phyloP scores from a whole-genome alignment of 352 stramenopile species.

The Phytopythium cucurbitacearum region DNA sequence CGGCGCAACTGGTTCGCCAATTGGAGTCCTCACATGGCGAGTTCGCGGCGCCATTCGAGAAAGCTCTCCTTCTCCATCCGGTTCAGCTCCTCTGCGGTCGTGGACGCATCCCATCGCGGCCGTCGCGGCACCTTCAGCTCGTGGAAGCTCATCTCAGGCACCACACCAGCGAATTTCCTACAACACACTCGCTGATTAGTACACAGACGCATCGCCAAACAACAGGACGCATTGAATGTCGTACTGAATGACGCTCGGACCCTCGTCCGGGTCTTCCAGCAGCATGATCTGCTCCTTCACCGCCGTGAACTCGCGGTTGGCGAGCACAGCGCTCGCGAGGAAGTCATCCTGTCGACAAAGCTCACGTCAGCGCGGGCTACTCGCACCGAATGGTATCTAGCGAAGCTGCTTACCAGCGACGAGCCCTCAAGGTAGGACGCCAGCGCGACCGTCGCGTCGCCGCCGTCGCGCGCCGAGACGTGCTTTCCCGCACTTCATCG shows the following conservation, averaged over 20 bases:
- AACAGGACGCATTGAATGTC: conserved; percentile 7
- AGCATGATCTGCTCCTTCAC: conserved; percentile 88
- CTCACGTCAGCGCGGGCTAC: neutral
- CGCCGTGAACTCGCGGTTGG: conserved; percentile 90
- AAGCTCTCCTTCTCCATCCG: conserved; percentile 96
- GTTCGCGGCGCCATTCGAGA: conserved; percentile 94
- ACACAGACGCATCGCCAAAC: neutral
- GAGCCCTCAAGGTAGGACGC: conserved; percentile 85
- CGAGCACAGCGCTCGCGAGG: conserved; percentile 87
- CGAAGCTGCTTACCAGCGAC: conserved; percentile 45
- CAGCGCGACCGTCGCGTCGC: conserved; percentile 73
- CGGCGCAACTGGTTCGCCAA: neutral
- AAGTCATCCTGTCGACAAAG: conserved; percentile 83
- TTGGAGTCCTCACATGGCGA: conserved; percentile 79
- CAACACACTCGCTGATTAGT: neutral
- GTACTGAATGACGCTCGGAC: conserved; percentile 63
- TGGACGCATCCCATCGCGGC: conserved; percentile 93
- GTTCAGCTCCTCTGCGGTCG: conserved; percentile 96
- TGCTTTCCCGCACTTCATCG: conserved; percentile 65
- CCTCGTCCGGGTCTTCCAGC: conserved; percentile 51
- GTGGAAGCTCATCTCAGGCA: conserved; percentile 88
- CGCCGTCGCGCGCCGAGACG: conserved; percentile 77
- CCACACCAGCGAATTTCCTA: conserved; percentile 47
- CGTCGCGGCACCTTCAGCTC: conserved; percentile 96
- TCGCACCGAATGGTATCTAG: neutral